Conservation (phyloP, 1,284 basidiomycete genomes). For the Sporisorium iseilematis-ciliati region DNA sequence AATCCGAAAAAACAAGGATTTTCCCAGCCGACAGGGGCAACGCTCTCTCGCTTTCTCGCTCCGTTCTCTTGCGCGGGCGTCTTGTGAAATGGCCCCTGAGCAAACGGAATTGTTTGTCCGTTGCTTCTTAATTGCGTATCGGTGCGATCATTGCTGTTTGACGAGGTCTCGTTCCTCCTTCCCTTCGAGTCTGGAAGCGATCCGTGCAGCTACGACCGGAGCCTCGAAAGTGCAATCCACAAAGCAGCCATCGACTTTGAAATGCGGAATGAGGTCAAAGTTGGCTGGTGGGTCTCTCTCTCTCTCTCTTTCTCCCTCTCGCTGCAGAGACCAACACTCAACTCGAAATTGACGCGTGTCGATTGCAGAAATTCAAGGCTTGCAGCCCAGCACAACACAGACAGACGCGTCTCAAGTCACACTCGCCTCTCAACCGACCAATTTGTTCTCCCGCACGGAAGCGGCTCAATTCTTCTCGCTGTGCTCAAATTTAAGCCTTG, state of each 20-base stretch:
- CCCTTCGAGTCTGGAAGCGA: too few species aligned
- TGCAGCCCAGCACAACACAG: slow-evolving; percentile 8
- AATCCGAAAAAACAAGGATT: neutral
- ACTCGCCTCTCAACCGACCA: slow-evolving; percentile 4
- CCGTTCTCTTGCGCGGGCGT: neutral
- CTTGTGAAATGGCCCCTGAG: slow-evolving; percentile 2
- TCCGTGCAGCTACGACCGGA: neutral
- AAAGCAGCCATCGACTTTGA: neutral
- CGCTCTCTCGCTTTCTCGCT: neutral
- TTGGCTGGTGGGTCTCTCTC: neutral
- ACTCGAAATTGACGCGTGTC: slow-evolving; percentile 5
- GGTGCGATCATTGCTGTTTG: neutral
- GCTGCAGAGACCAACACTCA: slow-evolving; percentile 20
- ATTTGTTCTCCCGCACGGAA: slow-evolving; percentile 40
- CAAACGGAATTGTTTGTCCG: neutral
- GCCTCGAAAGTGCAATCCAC: slow-evolving; percentile 1
- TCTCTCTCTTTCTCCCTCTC: too few species aligned
- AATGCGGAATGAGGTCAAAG: neutral
- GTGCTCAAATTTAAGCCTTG: neutral
- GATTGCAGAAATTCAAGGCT: neutral
- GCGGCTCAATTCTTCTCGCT: neutral
- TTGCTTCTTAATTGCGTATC: neutral
- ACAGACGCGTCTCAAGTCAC: slow-evolving; percentile 33
- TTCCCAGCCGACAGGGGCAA: slow-evolving; percentile 22
- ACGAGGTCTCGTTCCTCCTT: neutral